These are phyloP conservation scores for Phytopythium vexans DNA, from an alignment of 352 stramenopile species.

Conservation along the genomic window DNA sequence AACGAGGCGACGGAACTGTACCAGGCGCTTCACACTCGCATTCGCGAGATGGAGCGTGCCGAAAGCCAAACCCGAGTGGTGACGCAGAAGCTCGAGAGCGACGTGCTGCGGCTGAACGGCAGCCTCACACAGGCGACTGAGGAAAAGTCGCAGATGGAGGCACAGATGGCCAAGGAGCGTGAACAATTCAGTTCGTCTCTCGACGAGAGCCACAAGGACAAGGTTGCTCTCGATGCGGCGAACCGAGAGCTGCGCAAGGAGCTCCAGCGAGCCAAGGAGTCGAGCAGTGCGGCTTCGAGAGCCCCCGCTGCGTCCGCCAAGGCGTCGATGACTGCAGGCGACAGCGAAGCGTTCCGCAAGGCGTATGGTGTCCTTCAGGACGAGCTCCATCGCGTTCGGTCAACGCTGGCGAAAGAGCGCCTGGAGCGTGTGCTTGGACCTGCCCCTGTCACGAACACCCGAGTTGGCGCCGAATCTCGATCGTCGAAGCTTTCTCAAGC, in stretches of 20 bases:
- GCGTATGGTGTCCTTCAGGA: constrained; percentile 55
- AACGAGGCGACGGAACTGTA: constrained; percentile 67
- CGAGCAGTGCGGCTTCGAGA: constrained; percentile 14
- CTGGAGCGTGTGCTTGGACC: constrained; percentile 45
- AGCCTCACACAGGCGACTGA: constrained; percentile 18
- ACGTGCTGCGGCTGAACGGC: constrained; percentile 45
- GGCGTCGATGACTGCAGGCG: constrained; percentile 30
- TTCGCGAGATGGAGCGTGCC: constrained; percentile 69
- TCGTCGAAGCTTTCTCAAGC: constrained; percentile 33
- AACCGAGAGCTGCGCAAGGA: constrained; percentile 82
- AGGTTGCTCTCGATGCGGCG: constrained; percentile 54
- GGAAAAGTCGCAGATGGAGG: constrained; percentile 50
- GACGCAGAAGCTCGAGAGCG: constrained; percentile 75
- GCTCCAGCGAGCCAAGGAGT: constrained; percentile 64
- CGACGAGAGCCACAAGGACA: constrained; percentile 84
- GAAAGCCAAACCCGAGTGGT: constrained; percentile 80
- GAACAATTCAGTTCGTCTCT: constrained; percentile 73
- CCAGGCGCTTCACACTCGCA: constrained; percentile 55
- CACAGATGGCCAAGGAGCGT: constrained; percentile 60
- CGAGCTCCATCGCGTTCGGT: constrained; percentile 47
- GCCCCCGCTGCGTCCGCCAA: constrained; percentile 19
- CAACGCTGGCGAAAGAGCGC: constrained; percentile 54
- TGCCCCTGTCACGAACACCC: constrained; percentile 3
- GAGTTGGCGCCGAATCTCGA: neutral
- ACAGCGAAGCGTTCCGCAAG: constrained; percentile 55